Base-by-base conservation (phyloP, 352 stramenopile species). In the Phytophthora fragariae region DNA sequence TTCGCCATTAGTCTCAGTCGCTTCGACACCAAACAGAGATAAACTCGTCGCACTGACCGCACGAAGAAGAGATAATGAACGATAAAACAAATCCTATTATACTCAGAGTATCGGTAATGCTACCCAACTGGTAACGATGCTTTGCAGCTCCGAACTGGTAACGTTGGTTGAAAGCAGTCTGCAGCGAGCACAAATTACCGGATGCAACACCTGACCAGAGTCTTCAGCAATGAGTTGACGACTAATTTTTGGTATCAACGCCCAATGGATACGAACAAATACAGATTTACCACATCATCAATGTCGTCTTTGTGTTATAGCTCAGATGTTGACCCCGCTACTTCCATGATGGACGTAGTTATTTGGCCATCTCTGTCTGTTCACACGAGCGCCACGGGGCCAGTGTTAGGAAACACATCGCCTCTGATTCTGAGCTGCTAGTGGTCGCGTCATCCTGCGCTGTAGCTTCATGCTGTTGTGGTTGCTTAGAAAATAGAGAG, bases 1-100 rank as follows among this genome's bases (percentile, higher is more conserved):
- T 98, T 98, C 60, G 94, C 89, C 17, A 98, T 98, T 70, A 93
- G 89, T 65, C 84, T 98, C 63, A 95, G 85, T 62, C 86, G 95
- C 39, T 98, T 98, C 65, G 93, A 98, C 76, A 95, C 88, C 27
- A 97, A 97, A 72, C 89, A 94, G 65, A 63, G 82, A 68, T 94
- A 88, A 85, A 47, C 39, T 19, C 14, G 14, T 47, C 39, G 14
- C 39, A 14, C 5, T 9, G 14, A 47, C 17, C n/a, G 8, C 39
- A 47, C 1, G 14, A 47, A 47, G 4, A 14, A 9, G 14, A 47
- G 39, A 47, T 7, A 47, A n/a, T 47, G 39, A 47, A 19, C 39
- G 39, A 14, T 47, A 47, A n/a, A 47, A 47, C 15, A 14, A 47
- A 47, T 2, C 39, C 2, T n/a, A 47, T 14, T 9, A 47, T 19